A percentile compares a stretch with the other conserved stretches of the same genome.
Conservation (phyloP, 2,329 filamentous ascomycete genomes). For the Scedosporium boydii region DNA sequence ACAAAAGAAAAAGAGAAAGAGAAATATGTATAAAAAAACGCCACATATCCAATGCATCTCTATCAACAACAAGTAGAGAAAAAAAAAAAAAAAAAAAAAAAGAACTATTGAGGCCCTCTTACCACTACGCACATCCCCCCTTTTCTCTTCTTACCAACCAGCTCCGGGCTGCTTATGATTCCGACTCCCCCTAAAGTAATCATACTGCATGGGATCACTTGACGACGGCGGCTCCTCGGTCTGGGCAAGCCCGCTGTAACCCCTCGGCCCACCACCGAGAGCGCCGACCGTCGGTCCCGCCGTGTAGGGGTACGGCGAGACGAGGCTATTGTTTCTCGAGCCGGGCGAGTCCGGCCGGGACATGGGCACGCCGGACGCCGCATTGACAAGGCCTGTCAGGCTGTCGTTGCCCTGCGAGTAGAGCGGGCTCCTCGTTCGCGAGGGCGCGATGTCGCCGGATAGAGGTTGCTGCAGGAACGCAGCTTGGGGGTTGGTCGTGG, state of each 20-base stretch:
- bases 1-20: background rate
- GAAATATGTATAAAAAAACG: constrained; percentile 13
- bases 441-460: constrained; percentile 14
- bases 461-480: constrained; percentile 8
- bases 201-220: constrained; percentile 40
- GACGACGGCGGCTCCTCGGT: constrained; percentile 31
- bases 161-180: constrained; percentile 24
- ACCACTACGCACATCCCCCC: background rate
- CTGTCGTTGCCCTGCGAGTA: constrained; percentile 45
- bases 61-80: background rate
- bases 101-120: background rate
- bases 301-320: constrained; percentile 11
- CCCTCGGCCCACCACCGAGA: constrained; percentile 46
- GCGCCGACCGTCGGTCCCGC: constrained; percentile 38
- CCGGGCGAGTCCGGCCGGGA: constrained; percentile 17
- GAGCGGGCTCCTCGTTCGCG: constrained; percentile 34
- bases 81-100: constrained; percentile 5
- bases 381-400: constrained; percentile 39
- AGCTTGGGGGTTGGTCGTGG: constrained; percentile 5
- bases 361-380: constrained; percentile 43
- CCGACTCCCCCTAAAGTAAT: constrained; percentile 42
- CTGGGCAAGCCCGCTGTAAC: constrained; percentile 51
- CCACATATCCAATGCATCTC: background rate
- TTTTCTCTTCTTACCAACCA: constrained; percentile 23
- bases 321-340: constrained; percentile 21